These are phyloP conservation scores for Mortierella sp. DNA, from an alignment of 371 early-diverging fungal species.

Conservation along the genomic window DNA sequence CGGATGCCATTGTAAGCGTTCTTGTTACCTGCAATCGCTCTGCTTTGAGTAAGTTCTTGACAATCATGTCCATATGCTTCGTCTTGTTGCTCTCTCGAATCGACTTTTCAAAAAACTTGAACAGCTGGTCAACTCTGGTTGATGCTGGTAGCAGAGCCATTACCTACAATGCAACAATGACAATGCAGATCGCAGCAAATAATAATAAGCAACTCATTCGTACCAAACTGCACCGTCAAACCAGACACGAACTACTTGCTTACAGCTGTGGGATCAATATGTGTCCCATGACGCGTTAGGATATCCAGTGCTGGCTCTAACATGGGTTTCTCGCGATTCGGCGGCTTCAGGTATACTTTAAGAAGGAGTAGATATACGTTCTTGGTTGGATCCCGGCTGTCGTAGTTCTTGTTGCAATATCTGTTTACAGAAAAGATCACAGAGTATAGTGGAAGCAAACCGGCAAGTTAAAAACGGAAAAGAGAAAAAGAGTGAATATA, in stretches of 20 bases:
- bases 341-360: conserved; percentile 69
- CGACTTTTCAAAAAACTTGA: conserved; percentile 76
- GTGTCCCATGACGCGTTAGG: conserved; percentile 74
- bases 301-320: conserved; percentile 73
- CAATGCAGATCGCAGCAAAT: no score
- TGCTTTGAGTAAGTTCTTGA: conserved; percentile 76
- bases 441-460: conserved; percentile 6
- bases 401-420: conserved; percentile 80
- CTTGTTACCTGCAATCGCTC: conserved; percentile 78
- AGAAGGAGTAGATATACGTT: conserved; percentile 77
- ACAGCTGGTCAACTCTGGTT: conserved; percentile 65
- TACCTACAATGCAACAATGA: conserved; percentile 53
- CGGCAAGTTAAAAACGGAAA: neutral
- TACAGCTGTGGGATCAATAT: conserved; percentile 72
- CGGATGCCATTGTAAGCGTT: no score
- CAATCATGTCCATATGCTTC: conserved; percentile 74
- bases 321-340: conserved; percentile 63
- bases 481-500: neutral
- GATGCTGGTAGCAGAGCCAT: conserved; percentile 65
- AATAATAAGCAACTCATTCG: no score
- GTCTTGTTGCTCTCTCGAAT: conserved; percentile 74
- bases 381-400: conserved; percentile 61
- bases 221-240: no score
- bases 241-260: no score
- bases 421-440: no score